Conservation (phyloP, 2,329 filamentous ascomycete species). For the Sporothrix pallida region DNA sequence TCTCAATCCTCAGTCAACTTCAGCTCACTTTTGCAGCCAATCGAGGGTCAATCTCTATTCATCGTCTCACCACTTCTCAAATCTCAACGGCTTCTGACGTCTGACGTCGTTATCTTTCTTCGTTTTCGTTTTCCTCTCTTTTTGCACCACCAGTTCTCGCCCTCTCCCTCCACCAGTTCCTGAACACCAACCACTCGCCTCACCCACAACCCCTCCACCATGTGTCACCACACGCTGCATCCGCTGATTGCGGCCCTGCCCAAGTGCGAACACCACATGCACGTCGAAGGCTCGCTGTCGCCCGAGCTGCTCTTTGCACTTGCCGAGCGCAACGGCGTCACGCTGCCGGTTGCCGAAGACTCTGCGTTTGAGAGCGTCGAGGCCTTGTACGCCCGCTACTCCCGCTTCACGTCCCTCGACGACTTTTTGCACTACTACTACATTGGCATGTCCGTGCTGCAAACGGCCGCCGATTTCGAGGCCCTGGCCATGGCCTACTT, state of each 20-base stretch:
- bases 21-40: background rate
- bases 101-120: background rate
- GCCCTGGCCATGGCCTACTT: slow-evolving; percentile 76
- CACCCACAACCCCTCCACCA: slow-evolving; percentile 41
- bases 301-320: slow-evolving; percentile 73
- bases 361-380: slow-evolving; percentile 66
- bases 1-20: background rate
- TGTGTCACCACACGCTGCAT: slow-evolving; percentile 63
- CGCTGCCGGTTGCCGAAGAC: slow-evolving; percentile 61
- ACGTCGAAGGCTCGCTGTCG: slow-evolving; percentile 77
- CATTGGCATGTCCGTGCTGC: slow-evolving; percentile 73
- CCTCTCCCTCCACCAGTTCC: slow-evolving; percentile 12
- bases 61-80: background rate
- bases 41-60: background rate
- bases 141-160: background rate
- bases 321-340: slow-evolving; percentile 68
- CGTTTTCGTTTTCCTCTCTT: background rate
- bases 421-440: slow-evolving; percentile 80
- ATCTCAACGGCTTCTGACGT: background rate
- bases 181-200: no score
- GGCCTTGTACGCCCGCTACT: slow-evolving; percentile 67
- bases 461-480: slow-evolving; percentile 71
- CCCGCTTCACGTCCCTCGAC: slow-evolving; percentile 71
- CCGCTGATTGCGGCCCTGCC: slow-evolving; percentile 69
- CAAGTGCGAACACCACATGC: slow-evolving; percentile 83